phyloP scores from a whole-genome alignment of 1,139 yeast species.

The Zygosaccharomyces sapae region DNA sequence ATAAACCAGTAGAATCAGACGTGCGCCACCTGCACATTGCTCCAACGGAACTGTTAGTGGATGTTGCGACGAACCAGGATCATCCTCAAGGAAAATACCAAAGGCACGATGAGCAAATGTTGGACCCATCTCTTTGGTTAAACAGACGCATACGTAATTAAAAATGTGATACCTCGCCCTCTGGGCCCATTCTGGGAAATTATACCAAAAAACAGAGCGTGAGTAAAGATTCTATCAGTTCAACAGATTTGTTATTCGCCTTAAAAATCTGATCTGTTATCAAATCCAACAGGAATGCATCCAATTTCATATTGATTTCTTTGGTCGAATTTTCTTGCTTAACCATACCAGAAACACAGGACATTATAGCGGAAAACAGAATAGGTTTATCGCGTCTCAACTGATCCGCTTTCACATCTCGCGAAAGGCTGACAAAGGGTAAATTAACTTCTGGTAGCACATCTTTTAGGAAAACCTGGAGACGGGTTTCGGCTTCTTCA shows the following conservation, averaged over 20 bases:
- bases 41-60: conserved; percentile 20
- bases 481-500: conserved; percentile 48
- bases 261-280: conserved; percentile 61
- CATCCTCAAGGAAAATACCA: conserved; percentile 27
- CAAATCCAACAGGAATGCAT: conserved; percentile 55
- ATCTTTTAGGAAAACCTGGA: conserved; percentile 42
- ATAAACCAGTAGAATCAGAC: conserved; percentile 37
- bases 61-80: conserved; percentile 11
- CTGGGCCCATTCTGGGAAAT: conserved; percentile 75
- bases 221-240: conserved; percentile 59
- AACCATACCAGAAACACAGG: conserved; percentile 50
- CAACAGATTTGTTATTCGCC: conserved; percentile 68
- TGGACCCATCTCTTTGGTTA: conserved; percentile 74
- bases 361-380: conserved; percentile 61
- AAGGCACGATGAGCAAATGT: conserved; percentile 35
- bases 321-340: conserved; percentile 34
- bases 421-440: conserved; percentile 55
- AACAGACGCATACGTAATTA: conserved; percentile 59
- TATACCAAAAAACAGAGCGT: conserved; percentile 75
- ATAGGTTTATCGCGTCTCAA: conserved; percentile 54
- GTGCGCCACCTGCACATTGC: conserved; percentile 23
- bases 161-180: conserved; percentile 73
- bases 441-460: conserved; percentile 40
- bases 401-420: conserved; percentile 42
- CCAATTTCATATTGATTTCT: conserved; percentile 46